Conservation (phyloP, 106 monocot genomes). For the Acorus gramineus region DNA sequence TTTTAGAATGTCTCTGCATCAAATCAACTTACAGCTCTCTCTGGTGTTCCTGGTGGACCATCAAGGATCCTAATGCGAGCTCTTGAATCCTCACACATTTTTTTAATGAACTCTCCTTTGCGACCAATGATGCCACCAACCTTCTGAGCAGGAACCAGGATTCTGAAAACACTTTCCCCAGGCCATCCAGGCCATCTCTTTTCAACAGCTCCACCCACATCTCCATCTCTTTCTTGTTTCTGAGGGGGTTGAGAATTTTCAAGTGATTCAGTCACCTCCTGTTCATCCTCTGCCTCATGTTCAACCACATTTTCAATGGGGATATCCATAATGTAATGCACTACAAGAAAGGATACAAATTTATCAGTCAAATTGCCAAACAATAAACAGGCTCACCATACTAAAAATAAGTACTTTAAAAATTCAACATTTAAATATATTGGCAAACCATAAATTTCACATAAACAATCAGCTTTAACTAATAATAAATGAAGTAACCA, state of each 20-base stretch:
- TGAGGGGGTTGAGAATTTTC: slow-evolving; percentile 10
- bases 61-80: slow-evolving; percentile 19
- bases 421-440: too few species aligned
- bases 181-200: slow-evolving; percentile 25
- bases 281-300: slow-evolving; percentile 12
- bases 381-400: too few species aligned
- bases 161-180: slow-evolving; percentile 17
- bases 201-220: slow-evolving; percentile 8
- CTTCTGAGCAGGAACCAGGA: slow-evolving; percentile 15
- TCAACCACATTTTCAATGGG: not conserved
- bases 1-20: too few species aligned
- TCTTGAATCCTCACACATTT: slow-evolving; percentile 17
- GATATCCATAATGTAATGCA: slow-evolving; percentile 16
- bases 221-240: slow-evolving; percentile 10
- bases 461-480: too few species aligned
- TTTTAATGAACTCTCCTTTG: slow-evolving; percentile 22
- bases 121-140: slow-evolving; percentile 23
- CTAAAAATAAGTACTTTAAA: too few species aligned
- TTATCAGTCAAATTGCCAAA: too few species aligned
- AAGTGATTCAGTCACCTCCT: slow-evolving; percentile 6
- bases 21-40: slow-evolving; percentile 16
- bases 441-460: too few species aligned
- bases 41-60: slow-evolving; percentile 9
- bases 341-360: not conserved
- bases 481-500: too few species aligned